phyloP scores from a whole-genome alignment of 2,329 filamentous ascomycete genomes.

The Cryphonectria radicalis region DNA sequence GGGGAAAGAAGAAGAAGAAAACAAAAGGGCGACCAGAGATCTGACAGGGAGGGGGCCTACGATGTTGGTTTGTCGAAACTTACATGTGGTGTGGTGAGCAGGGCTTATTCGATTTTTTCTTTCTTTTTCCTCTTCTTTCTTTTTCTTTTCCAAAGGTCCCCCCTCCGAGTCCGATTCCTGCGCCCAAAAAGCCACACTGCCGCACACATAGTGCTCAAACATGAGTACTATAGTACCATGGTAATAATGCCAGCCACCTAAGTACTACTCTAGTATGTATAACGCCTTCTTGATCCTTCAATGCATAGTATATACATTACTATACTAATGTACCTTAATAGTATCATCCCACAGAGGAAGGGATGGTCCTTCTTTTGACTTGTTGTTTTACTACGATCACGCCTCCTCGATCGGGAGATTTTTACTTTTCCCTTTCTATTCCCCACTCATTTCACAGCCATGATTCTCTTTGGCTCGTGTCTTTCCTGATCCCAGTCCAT shows the following conservation, averaged over 20 bases:
- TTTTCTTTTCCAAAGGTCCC: neutral
- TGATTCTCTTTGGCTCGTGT: neutral
- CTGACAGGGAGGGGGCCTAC: too few species aligned
- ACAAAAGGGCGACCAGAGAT: too few species aligned
- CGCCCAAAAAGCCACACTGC: neutral
- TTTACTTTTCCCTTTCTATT: neutral
- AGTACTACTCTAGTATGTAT: neutral
- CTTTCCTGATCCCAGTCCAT: neutral
- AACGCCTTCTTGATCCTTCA: neutral
- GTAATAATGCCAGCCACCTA: neutral
- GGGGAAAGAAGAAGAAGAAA: neutral
- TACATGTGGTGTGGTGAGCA: too few species aligned
- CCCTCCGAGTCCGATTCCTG: neutral
- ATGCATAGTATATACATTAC: neutral
- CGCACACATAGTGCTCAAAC: neutral
- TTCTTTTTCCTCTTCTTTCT: neutral
- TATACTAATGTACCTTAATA: neutral
- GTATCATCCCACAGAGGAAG: too few species aligned
- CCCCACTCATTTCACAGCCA: neutral
- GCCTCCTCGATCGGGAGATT: neutral
- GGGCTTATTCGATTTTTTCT: too few species aligned
- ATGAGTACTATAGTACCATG: neutral
- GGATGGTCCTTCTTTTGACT: neutral
- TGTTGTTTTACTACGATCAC: neutral
- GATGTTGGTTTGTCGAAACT: too few species aligned